These are phyloP conservation scores for Chloranthus sessilifolius DNA, from an alignment of 164 flowering plant genomes.

Conservation along the genomic window DNA sequence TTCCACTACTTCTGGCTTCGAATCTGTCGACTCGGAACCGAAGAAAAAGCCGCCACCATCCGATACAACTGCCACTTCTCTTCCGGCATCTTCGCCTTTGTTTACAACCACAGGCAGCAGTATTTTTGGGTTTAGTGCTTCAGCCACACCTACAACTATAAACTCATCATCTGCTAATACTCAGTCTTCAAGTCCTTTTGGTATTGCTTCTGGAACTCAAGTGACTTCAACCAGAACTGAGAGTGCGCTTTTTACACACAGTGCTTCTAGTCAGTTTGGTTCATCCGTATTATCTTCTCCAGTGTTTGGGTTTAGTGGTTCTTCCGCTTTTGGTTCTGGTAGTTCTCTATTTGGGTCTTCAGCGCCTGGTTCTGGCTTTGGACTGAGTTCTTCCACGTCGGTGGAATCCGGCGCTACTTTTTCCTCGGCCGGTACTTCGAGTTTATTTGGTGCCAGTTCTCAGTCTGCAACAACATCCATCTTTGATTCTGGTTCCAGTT, in stretches of 20 bases:
- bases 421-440: conserved; percentile 4
- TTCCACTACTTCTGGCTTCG: conserved; percentile 18
- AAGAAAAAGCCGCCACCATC: conserved; percentile 25
- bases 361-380: conserved; percentile 29
- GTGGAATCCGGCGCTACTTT: too few relatives aligned
- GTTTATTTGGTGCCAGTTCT: conserved; percentile 6
- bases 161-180: conserved; percentile 22
- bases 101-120: conserved; percentile 19
- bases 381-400: conserved; percentile 31
- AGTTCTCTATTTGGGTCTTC: conserved; percentile 38
- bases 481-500: not conserved
- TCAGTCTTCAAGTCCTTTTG: conserved; percentile 23
- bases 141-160: conserved; percentile 15
- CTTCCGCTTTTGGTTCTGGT: conserved; percentile 31
- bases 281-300: conserved; percentile 41
- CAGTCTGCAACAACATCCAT: conserved; percentile 2
- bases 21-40: conserved; percentile 19
- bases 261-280: conserved; percentile 35
- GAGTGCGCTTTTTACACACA: conserved; percentile 25
- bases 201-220: conserved; percentile 24
- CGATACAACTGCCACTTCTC: conserved; percentile 19
- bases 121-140: conserved; percentile 38
- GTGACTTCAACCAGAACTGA: conserved; percentile 27
- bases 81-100: conserved; percentile 23
- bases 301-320: conserved; percentile 30